phyloP scores from a whole-genome alignment of 75 land plant species.

The Picea glauca region DNA sequence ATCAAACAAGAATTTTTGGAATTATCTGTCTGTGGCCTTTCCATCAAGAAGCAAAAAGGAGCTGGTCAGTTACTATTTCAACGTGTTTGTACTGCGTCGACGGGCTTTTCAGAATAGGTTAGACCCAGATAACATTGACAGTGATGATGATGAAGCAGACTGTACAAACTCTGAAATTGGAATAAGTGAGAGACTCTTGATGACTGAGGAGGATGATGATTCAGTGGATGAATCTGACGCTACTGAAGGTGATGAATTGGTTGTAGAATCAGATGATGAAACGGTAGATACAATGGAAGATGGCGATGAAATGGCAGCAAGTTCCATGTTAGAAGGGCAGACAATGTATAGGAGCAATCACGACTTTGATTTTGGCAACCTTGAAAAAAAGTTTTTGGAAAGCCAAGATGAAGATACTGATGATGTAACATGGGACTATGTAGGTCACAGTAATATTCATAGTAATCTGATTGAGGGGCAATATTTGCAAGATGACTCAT shows the following conservation, averaged over 20 bases:
- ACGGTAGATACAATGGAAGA: constrained; percentile 4
- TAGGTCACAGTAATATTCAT: background rate
- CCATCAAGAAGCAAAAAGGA: constrained; percentile 45
- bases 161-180: constrained; percentile 35
- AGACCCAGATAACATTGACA: constrained; percentile 43
- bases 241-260: constrained; percentile 7
- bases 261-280: constrained; percentile 10
- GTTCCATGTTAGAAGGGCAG: constrained; percentile 5
- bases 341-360: background rate
- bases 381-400: background rate
- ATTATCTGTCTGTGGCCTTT: constrained; percentile 34
- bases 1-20: constrained; percentile 62
- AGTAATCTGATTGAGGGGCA: background rate
- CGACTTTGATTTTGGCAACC: background rate
- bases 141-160: constrained; percentile 69
- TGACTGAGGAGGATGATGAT: constrained; percentile 42
- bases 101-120: constrained; percentile 69
- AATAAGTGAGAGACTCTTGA: constrained; percentile 14
- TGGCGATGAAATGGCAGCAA: constrained; percentile 8
- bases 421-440: background rate
- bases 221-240: constrained; percentile 33
- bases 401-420: constrained; percentile 5
- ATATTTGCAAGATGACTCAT: constrained; percentile 3
- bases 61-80: constrained; percentile 80
- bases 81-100: constrained; percentile 74